Evolutionary conservation across 257 asterid genomes (phyloP), one percentile per base, ranked within the genome.

Genomic region (Voacanga thouarsii): DNA sequence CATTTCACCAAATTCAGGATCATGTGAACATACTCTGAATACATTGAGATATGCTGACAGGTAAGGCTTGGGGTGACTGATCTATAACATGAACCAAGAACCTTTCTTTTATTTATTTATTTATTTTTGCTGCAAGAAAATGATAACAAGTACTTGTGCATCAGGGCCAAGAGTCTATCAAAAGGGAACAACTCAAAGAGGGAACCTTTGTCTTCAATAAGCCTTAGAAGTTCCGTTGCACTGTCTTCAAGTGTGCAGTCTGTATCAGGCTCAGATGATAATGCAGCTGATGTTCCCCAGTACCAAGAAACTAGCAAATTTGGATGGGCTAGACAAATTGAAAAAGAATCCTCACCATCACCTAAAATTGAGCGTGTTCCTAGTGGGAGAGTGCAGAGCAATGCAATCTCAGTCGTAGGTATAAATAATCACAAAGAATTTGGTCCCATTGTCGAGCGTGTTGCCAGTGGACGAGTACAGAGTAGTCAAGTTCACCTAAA

Each of bases 91-190:
- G 59, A 45, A 28, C 12, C 5, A 33, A 23, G 28, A 26, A 28
- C 39, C 14, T 69, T 70, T 69, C 30, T 16, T n/a, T 10, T 7
- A 47, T 47, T 7, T 47, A 47, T 7, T 7, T 47, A 47, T 47
- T 7, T 47, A 10, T 47, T 39, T 7, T 19, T 41, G 51, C 72
- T 39, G 3, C 51, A 39, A 41, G 30, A 37, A 10, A 41, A 39
- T 43, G 33, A 71, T 1, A 12, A 23, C 23, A 18, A 45, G 10
- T 37, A 28, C 64, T 69, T 44, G 47, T 30, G 49, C 23, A 19
- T 33, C 80, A 84, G 88, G 82, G 88, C 82, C 43, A 84, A 84
- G 85, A 82, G 88, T 74, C 84, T 84, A 65, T 84, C 88, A 3
- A 84, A 84, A 55, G 88, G 88, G 30, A 79, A 69, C 78, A 77